A percentile compares a stretch with the other conserved stretches of the same genome.
phyloP scores from a whole-genome alignment of 257 asterid genomes.

The Solanum etuberosum region DNA sequence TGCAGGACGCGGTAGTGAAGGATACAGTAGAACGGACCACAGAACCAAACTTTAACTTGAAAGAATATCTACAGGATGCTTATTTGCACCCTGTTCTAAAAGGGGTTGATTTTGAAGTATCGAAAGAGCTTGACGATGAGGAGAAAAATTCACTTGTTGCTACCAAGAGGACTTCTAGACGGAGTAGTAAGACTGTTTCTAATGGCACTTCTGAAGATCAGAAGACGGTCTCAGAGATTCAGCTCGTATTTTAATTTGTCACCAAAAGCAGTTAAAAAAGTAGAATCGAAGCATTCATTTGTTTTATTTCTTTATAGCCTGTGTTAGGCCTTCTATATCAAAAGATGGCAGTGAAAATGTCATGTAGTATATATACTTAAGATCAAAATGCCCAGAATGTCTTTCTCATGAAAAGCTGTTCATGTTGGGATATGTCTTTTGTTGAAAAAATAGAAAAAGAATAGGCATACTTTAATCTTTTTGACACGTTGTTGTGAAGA shows the following conservation, averaged over 20 bases:
- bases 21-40: conserved; percentile 55
- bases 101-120: conserved; percentile 9
- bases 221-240: not conserved
- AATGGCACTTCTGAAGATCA: conserved; percentile 6
- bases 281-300: not conserved
- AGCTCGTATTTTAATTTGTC: not conserved
- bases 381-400: not conserved
- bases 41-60: conserved; percentile 37
- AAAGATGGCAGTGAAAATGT: not conserved
- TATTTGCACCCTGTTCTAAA: conserved; percentile 57
- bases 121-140: conserved; percentile 12
- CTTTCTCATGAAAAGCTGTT: not conserved
- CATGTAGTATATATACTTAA: not conserved
- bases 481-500: not conserved
- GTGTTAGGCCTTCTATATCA: not conserved
- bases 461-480: not conserved
- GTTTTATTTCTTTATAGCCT: not conserved
- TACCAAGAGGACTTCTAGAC: conserved; percentile 20
- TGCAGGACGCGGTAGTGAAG: conserved; percentile 56
- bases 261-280: not conserved
- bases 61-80: conserved; percentile 34
- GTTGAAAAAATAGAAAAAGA: not conserved
- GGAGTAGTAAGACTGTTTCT: conserved; percentile 12
- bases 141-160: conserved; percentile 20
- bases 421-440: not conserved